A percentile compares a stretch with the other conserved stretches of the same genome.
These are phyloP conservation scores for Quercus gilva DNA, from an alignment of 306 rosid genomes.

Conservation along the genomic window DNA sequence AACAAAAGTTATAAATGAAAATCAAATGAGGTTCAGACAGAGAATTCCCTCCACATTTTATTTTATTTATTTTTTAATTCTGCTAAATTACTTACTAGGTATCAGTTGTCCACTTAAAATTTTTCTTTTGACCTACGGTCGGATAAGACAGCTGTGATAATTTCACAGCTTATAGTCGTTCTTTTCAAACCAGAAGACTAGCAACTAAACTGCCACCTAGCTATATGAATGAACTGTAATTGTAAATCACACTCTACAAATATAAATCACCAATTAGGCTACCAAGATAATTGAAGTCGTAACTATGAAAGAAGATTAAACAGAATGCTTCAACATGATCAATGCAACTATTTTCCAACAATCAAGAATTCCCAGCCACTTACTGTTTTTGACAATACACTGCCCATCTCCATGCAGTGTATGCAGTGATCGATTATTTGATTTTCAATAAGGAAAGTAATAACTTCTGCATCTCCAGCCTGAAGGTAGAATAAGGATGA, in stretches of 20 bases:
- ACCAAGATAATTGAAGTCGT: neutral
- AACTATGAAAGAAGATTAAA: neutral
- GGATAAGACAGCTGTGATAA: too few species aligned
- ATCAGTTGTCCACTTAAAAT: too few species aligned
- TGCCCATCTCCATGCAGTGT: slow-evolving; percentile 40
- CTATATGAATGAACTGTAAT: too few species aligned
- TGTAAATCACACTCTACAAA: neutral
- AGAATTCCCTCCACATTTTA: neutral
- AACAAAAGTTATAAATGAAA: neutral
- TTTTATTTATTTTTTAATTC: too few species aligned
- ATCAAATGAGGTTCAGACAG: neutral
- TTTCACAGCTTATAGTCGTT: too few species aligned
- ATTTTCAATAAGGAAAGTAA: slow-evolving; percentile 25
- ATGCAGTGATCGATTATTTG: slow-evolving; percentile 24
- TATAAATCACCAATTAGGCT: neutral
- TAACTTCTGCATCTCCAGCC: slow-evolving; percentile 24
- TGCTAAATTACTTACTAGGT: too few species aligned
- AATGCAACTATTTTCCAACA: neutral
- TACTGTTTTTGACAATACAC: slow-evolving; percentile 31
- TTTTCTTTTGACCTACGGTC: too few species aligned
- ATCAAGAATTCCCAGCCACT: slow-evolving; percentile 3
- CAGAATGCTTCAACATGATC: neutral
- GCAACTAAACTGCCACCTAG: too few species aligned
- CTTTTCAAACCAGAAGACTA: too few species aligned
- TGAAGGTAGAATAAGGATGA: slow-evolving; percentile 1